Percentiles rank a stretch among this genome's conserved stretches.
Conservation (phyloP, 169 alveolate species). For the Perkinsus chesapeaki region DNA sequence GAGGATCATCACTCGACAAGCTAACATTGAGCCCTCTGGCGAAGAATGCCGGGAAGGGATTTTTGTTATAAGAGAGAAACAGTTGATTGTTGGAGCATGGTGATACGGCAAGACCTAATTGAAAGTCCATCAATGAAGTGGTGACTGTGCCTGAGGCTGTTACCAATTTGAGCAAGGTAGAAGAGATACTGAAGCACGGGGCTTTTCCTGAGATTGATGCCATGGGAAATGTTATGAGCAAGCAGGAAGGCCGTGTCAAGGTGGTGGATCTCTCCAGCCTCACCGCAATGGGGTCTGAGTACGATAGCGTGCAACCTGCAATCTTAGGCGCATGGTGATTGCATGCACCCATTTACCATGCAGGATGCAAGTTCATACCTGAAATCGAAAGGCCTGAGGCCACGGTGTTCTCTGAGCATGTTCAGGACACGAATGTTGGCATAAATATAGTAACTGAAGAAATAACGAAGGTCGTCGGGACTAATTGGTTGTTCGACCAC, state of each 20-base stretch:
- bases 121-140: background rate
- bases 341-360: background rate
- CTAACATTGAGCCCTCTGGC: slow-evolving; percentile 79
- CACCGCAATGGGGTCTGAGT: slow-evolving; percentile 87
- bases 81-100: slow-evolving; percentile 85
- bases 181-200: slow-evolving; percentile 76
- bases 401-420: slow-evolving; percentile 59
- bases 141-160: too few relatives aligned
- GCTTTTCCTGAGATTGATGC: slow-evolving; percentile 60
- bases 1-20: slow-evolving; percentile 87
- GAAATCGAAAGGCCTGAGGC: slow-evolving; percentile 62
- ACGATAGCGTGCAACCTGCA: background rate
- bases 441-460: slow-evolving; percentile 67
- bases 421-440: slow-evolving; percentile 73
- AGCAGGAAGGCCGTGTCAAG: slow-evolving; percentile 70
- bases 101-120: slow-evolving; percentile 69
- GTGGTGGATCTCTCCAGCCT: slow-evolving; percentile 77
- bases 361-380: too few relatives aligned
- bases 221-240: slow-evolving; percentile 81
- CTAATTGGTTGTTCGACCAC: too few relatives aligned
- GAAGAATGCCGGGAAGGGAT: slow-evolving; percentile 76
- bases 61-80: slow-evolving; percentile 52
- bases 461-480: too few relatives aligned
- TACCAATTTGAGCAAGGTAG: slow-evolving; percentile 72
- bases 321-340: background rate